Conservation (phyloP, 306 rosid species). For the Medicago arabica region DNA sequence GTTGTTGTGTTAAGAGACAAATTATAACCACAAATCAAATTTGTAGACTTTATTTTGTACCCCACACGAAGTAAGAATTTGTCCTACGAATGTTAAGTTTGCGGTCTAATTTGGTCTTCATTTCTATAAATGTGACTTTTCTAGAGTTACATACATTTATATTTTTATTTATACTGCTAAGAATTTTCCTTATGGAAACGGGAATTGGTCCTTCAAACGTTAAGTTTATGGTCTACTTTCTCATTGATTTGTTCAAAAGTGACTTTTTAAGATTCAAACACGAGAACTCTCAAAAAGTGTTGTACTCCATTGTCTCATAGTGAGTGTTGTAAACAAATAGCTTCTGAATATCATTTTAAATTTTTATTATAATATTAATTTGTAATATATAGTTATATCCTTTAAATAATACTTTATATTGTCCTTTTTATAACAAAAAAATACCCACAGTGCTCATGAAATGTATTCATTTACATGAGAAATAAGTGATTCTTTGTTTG, state of each 20-base stretch:
- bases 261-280: constrained; percentile 22
- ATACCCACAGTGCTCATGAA: no score
- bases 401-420: no score
- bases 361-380: no score
- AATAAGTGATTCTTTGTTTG: no score
- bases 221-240: constrained; percentile 3
- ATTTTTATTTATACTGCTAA: background rate
- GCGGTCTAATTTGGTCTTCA: constrained; percentile 18
- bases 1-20: constrained; percentile 5
- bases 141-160: background rate
- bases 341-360: no score
- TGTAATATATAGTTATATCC: no score
- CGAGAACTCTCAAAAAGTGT: background rate
- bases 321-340: background rate
- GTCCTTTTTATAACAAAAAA: no score
- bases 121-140: constrained; percentile 36
- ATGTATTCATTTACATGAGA: no score
- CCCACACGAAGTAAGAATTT: constrained; percentile 15
- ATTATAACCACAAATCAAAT: constrained; percentile 23
- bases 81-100: constrained; percentile 4
- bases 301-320: background rate
- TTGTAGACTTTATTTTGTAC: constrained; percentile 31
- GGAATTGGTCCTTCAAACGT: background rate
- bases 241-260: background rate
- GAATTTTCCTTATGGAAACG: background rate